Evolutionary conservation across 2,329 filamentous ascomycete genomes (phyloP).

Genomic region (Ophiostoma perfectum): DNA sequence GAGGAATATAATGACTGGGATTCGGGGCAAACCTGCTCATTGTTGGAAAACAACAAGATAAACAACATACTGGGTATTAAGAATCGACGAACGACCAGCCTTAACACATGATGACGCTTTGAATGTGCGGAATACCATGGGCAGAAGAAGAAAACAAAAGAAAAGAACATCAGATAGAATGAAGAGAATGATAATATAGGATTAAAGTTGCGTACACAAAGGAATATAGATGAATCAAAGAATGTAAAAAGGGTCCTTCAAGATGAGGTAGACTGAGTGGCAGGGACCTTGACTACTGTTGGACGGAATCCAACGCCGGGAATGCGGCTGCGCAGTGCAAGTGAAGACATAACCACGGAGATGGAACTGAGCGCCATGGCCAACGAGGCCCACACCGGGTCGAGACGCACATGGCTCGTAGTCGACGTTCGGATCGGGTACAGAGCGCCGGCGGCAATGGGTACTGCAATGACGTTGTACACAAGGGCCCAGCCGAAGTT

Average conservation of each 20-base stretch:
- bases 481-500: slow-evolving; percentile 83
- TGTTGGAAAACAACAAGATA: too few species aligned
- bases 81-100: too few species aligned
- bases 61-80: too few species aligned
- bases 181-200: too few species aligned
- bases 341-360: slow-evolving; percentile 77
- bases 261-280: not conserved
- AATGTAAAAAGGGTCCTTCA: not conserved
- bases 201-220: not conserved
- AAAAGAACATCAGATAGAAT: too few species aligned
- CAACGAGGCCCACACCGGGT: slow-evolving; percentile 80
- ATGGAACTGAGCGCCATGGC: slow-evolving; percentile 92
- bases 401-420: slow-evolving; percentile 56
- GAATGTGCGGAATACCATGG: too few species aligned
- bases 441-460: slow-evolving; percentile 73
- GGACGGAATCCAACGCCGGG: slow-evolving; percentile 43
- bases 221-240: not conserved
- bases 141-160: too few species aligned
- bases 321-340: slow-evolving; percentile 56
- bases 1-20: too few species aligned
- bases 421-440: slow-evolving; percentile 50
- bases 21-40: too few species aligned
- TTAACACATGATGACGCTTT: too few species aligned
- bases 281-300: slow-evolving; percentile 21
- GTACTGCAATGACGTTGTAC: slow-evolving; percentile 74